A percentile compares a stretch with the other conserved stretches of the same genome.
Conservation (phyloP, 495 filamentous ascomycete species). For the Apodospora peruviana region DNA sequence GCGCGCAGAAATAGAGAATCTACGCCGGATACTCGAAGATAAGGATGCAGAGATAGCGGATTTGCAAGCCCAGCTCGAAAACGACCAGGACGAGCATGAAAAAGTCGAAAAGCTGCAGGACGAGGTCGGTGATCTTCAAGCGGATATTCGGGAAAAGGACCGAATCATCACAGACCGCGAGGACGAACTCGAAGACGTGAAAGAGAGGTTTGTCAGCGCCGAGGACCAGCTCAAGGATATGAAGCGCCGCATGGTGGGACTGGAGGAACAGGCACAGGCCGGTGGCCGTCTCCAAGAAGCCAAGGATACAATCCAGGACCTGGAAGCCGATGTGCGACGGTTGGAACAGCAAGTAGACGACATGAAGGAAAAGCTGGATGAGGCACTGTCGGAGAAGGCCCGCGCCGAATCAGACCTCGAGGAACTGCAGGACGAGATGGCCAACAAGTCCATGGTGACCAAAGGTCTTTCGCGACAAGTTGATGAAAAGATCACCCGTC, state of each 20-base stretch:
- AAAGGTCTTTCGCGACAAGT: slow-evolving; percentile 72
- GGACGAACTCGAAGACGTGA: slow-evolving; percentile 34
- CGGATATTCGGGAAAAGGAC: slow-evolving; percentile 53
- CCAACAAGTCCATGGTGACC: slow-evolving; percentile 70
- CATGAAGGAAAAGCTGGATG: slow-evolving; percentile 54
- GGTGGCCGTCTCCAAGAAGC: slow-evolving; percentile 51
- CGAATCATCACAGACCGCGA: slow-evolving; percentile 35
- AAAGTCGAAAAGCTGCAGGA: slow-evolving; percentile 49
- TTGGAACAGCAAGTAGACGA: slow-evolving; percentile 48
- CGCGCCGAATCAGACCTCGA: slow-evolving; percentile 53
- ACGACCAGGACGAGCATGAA: slow-evolving; percentile 33
- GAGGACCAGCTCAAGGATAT: slow-evolving; percentile 49
- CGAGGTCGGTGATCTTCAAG: slow-evolving; percentile 55
- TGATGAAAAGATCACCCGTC: slow-evolving; percentile 60
- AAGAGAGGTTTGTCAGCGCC: slow-evolving; percentile 48
- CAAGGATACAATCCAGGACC: slow-evolving; percentile 42
- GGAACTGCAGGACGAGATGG: slow-evolving; percentile 69
- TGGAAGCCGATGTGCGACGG: slow-evolving; percentile 39
- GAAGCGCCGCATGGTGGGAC: slow-evolving; percentile 52
- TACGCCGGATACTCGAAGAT: slow-evolving; percentile 46
- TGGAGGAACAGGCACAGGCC: slow-evolving; percentile 55
- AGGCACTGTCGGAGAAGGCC: slow-evolving; percentile 57
- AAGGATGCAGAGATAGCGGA: slow-evolving; percentile 52
- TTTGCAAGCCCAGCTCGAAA: slow-evolving; percentile 45
- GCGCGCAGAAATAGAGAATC: slow-evolving; percentile 52